These are phyloP conservation scores for Hypsizygus ulmarius DNA, from an alignment of 1,284 basidiomycete species.

Conservation along the genomic window DNA sequence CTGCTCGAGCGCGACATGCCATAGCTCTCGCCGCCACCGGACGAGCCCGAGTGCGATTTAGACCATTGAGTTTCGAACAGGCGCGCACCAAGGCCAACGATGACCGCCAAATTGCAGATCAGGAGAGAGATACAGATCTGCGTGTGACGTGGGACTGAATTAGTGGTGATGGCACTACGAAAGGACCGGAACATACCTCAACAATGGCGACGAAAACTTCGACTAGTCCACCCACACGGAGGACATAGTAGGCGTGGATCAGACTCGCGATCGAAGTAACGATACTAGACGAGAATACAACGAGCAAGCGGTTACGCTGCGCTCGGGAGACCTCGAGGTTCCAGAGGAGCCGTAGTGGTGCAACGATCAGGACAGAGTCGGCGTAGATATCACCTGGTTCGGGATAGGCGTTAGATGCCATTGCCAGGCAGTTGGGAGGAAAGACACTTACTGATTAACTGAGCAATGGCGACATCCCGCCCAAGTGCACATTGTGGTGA, in stretches of 20 bases:
- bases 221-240: slow-evolving; percentile 10
- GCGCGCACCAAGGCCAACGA: slow-evolving; percentile 4
- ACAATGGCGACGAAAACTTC: slow-evolving; percentile 9
- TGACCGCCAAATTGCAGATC: slow-evolving; percentile 8
- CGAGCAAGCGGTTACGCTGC: slow-evolving; percentile 14
- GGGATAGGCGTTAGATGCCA: not conserved
- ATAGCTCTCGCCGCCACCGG: not conserved
- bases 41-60: not conserved
- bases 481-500: slow-evolving; percentile 15
- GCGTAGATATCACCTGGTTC: slow-evolving; percentile 14
- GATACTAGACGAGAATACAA: slow-evolving; percentile 18
- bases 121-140: slow-evolving; percentile 8
- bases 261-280: slow-evolving; percentile 14
- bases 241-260: slow-evolving; percentile 16
- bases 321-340: slow-evolving; percentile 11
- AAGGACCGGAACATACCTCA: not conserved
- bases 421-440: no score
- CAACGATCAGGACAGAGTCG: slow-evolving; percentile 11
- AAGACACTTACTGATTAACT: slow-evolving; percentile 17
- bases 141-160: no score
- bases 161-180: not conserved
- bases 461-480: slow-evolving; percentile 13
- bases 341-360: slow-evolving; percentile 16
- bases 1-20: not conserved
- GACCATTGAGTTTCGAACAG: slow-evolving; percentile 2